Evolutionary conservation across 2,329 filamentous ascomycete genomes (phyloP), one percentile per base, ranked within the genome.

Genomic region (Sporothrix brunneoviolacea): DNA sequence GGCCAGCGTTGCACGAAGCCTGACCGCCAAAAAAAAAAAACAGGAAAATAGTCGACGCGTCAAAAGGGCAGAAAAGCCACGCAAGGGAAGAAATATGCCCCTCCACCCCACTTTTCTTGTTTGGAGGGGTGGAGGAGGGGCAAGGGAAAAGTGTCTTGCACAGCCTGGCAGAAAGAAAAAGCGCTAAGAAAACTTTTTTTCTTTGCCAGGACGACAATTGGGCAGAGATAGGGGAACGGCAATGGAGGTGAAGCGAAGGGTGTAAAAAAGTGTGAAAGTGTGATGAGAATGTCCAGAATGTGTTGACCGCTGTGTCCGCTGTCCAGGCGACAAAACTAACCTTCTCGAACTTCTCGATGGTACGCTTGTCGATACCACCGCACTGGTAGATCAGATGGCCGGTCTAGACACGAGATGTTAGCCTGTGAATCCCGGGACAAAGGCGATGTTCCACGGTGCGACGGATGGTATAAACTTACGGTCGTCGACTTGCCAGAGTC

Each of bases 311-410:
- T n/a, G n/a, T n/a, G n/a, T n/a, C n/a, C n/a, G n/a, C n/a, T n/a
- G n/a, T n/a, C n/a, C n/a, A n/a, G n/a, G n/a, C n/a, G n/a, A n/a
- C 22, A 51, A 48, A 51, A 71, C 83, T 72, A 76, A 94, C 90
- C 89, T 98, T 98, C 91, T 98, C 93, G 85, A 98, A 98, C 88
- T 98, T 98, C 87, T 98, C 93, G 74, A 98, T 98, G 76, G 91
- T 97, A 90, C 93, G 91, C 84, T 91, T 90, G 88, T 98, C 93
- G 72, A 97, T 98, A 89, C 93, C 93, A 86, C 93, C 93, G 83
- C 93, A 97, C 87, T 98, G 91, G 90, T 97, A 97, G 88, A 98
- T 97, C 84, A 98, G 85, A 82, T 91, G 84, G 75, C 84, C 83
- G 66, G 75, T 86, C 72, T 73, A 64, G 66, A 62, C 16, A 63